Conservation (phyloP, 2,329 filamentous ascomycete species). For the Apiospora hydei region DNA sequence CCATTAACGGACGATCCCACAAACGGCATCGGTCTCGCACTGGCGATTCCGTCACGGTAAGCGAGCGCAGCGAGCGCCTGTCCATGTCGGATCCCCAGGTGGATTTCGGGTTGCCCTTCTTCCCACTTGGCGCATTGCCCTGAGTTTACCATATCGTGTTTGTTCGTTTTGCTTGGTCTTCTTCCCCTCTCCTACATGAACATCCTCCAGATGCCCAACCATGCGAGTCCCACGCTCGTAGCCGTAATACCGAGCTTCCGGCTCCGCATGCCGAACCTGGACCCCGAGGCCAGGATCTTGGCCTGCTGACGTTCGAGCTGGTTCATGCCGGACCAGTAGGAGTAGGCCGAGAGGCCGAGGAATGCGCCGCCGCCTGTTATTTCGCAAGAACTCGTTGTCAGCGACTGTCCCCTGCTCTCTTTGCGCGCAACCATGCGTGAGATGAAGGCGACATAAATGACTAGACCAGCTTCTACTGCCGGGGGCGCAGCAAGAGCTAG, state of each 20-base stretch:
- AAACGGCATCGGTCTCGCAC: neutral
- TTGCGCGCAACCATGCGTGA: neutral
- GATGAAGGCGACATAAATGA: neutral
- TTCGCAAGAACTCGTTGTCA: neutral
- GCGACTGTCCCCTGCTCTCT: neutral
- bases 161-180: neutral
- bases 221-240: constrained; percentile 72
- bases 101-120: neutral
- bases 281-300: constrained; percentile 72
- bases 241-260: constrained; percentile 71
- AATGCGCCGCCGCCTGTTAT: constrained; percentile 78
- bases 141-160: neutral
- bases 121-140: neutral
- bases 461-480: neutral
- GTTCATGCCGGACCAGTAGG: constrained; percentile 75
- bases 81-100: neutral
- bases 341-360: constrained; percentile 77
- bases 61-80: neutral
- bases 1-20: neutral
- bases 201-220: constrained; percentile 74
- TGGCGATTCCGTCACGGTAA: neutral
- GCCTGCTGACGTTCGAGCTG: constrained; percentile 73
- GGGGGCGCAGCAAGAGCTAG: neutral
- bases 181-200: constrained; percentile 54
- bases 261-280: constrained; percentile 75